phyloP scores from a whole-genome alignment of 352 stramenopile species.

The Peronosclerospora sorghi region DNA sequence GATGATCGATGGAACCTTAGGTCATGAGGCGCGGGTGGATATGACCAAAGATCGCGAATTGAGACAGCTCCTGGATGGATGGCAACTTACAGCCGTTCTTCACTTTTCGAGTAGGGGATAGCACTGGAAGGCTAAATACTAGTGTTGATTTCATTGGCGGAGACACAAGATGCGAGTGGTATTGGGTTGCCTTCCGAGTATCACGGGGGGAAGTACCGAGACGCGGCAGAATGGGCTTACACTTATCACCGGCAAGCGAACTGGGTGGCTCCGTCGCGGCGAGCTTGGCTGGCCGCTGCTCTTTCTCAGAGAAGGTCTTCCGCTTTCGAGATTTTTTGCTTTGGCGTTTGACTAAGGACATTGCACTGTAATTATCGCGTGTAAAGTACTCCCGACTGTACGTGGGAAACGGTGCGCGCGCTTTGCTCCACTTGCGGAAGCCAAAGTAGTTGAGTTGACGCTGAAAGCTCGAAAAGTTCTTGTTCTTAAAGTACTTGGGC shows the following conservation, averaged over 20 bases:
- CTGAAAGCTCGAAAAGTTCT: constrained; percentile 93
- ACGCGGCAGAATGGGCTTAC: constrained; percentile 55
- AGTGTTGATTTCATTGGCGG: constrained; percentile 15
- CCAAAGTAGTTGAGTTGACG: constrained; percentile 93
- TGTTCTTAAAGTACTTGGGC: constrained; percentile 93
- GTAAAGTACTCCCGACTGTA: constrained; percentile 78
- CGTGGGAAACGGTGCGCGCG: constrained; percentile 53
- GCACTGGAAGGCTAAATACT: constrained; percentile 21
- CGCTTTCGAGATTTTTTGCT: constrained; percentile 79
- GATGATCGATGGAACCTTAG: too few relatives aligned
- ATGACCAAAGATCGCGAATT: constrained; percentile 14
- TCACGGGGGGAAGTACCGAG: constrained; percentile 5
- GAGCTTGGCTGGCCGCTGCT: constrained; percentile 27
- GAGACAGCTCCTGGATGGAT: constrained; percentile 41
- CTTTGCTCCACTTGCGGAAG: constrained; percentile 88
- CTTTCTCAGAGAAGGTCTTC: constrained; percentile 22
- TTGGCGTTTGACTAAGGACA: constrained; percentile 79
- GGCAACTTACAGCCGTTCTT: constrained; percentile 38
- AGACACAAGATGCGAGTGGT: constrained; percentile 6
- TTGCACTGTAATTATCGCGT: constrained; percentile 75
- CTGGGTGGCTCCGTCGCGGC: constrained; percentile 7
- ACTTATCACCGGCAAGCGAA: constrained; percentile 33
- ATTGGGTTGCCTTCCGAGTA: constrained; percentile 3
- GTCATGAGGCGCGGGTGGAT: constrained; percentile 33
- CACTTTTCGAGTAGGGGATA: constrained; percentile 33